Evolutionary conservation across 2,329 filamentous ascomycete genomes (phyloP), one percentile per base, ranked within the genome.

Genomic region (Lasiodiplodia hormozganensis): DNA sequence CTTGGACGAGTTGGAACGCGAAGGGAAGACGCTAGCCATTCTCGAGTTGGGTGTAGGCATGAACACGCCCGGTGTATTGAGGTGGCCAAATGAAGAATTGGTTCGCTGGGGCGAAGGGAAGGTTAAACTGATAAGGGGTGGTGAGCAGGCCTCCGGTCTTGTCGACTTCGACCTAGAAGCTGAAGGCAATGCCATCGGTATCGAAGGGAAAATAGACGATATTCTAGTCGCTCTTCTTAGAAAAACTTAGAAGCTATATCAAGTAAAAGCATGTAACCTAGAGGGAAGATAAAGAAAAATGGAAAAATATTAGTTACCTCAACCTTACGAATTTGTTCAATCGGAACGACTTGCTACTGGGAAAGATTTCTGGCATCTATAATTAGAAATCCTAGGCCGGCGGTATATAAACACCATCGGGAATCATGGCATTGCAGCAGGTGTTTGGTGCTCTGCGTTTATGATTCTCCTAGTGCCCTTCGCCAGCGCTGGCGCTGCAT

Each of bases 41-140:
- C 72, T 74, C 7, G 73, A 74, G 58, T 16, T 74, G 14, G 72
- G 73, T 4, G 71, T 71, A 5, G 73, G 73, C 1, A 74, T 74
- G 72, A 74, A 73, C 54, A 74, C 73, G 16, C 73, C 73, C 14
- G 70, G 72, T 3, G 71, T 74, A 4, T 47, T 74, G 23, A 68
- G 72, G 28, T 73, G 73, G 72, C 72, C 73, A 1, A 71, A 74
- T 56, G 72, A 74, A 60, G 72, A 74, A 14, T 57, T 74, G 18
- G 72, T 71, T 2, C 52, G 69, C 21, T 68, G 70, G 34, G 70
- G 72, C 2, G 54, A 67, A 6, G 72, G 72, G 2, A 72, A 52
- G 36, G 69, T 74, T 5, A 74, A 69, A 25, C 38, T 74, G n/a
- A 54, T 74, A 7, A 57, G 73, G 28, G 49, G 72, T 11, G 73